These are phyloP conservation scores for Didymellaceae sp. DNA, from an alignment of 2,329 filamentous ascomycete genomes.

Conservation along the genomic window DNA sequence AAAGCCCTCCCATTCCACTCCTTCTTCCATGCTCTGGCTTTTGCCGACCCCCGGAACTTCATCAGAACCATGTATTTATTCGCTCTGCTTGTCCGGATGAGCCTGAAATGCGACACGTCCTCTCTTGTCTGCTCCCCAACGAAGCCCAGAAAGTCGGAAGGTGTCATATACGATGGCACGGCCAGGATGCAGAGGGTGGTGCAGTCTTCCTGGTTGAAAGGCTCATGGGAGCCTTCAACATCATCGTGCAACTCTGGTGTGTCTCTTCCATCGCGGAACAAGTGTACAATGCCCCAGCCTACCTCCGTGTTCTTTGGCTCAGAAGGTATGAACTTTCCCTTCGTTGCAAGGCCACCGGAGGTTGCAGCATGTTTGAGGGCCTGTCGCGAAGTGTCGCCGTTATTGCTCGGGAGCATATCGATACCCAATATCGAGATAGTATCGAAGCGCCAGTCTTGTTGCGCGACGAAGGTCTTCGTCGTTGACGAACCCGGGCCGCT, in stretches of 20 bases:
- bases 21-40: constrained; percentile 79
- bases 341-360: constrained; percentile 72
- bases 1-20: constrained; percentile 94
- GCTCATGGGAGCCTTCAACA: constrained; percentile 39
- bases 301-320: constrained; percentile 75
- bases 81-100: constrained; percentile 87
- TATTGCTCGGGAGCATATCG: constrained; percentile 65
- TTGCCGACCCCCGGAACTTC: constrained; percentile 81
- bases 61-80: constrained; percentile 95
- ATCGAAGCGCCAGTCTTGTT: constrained; percentile 80
- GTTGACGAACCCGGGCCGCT: constrained; percentile 30
- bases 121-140: constrained; percentile 86
- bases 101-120: constrained; percentile 89
- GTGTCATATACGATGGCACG: constrained; percentile 91
- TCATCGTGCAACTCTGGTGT: constrained; percentile 66
- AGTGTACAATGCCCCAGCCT: constrained; percentile 91
- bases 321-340: constrained; percentile 77
- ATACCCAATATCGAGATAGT: constrained; percentile 80
- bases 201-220: constrained; percentile 67
- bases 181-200: constrained; percentile 92
- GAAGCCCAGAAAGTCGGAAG: constrained; percentile 88
- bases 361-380: constrained; percentile 47
- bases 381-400: constrained; percentile 33
- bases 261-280: constrained; percentile 86
- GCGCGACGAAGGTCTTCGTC: constrained; percentile 40